Evolutionary conservation across 2,329 filamentous ascomycete genomes (phyloP), one percentile per base, ranked within the genome.

Genomic region (Trichoderma semiorbis): DNA sequence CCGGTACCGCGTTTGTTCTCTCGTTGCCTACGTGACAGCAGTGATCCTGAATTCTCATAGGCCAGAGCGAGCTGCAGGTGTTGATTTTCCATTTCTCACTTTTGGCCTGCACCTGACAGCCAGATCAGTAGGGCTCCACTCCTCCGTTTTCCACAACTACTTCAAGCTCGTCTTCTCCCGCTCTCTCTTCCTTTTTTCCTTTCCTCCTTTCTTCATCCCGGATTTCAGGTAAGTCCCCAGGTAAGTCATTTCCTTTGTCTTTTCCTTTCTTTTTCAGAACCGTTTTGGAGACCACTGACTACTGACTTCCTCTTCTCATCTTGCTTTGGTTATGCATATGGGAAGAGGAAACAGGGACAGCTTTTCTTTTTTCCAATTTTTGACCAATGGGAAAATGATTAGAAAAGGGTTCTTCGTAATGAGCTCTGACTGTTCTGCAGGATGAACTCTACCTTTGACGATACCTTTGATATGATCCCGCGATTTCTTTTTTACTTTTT

Each of bases 41-140:
- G 36, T 69, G 57, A 69, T 67, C 53, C 55, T 39, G 28, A 61
- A 50, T 61, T 71, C 62, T 66, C n/a, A 71, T 71, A 66, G 61
- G 69, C 28, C 53, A 21, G 34, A 66, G 34, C 24, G 39, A 61
- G 55, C 14, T 32, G 60, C 60, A 57, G 7, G 47, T 26, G 24
- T 57, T 34, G 28, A 60, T 30, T 60, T 63, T 28, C 60, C 60
- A 47, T 60, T 28, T 53, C 11, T 32, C n/a, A 61, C 26, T 28
- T 55, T 60, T 28, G 16, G 30, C 39, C 21, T 36, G 14, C 26
- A 65, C 28, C 28, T 71, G 61, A 18, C 57, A 36, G 7, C 58
- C 58, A 62, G 64, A 72, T 72, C 70, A 64, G 57, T 62, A 34
- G 28, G 47, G 47, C 61, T 57, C 36, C 55, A 67, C 70, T 43